Evolutionary conservation across 192 early-diverging fungal genomes (phyloP), one percentile per base, ranked within the genome.

Genomic region (Backusella psychrophila): DNA sequence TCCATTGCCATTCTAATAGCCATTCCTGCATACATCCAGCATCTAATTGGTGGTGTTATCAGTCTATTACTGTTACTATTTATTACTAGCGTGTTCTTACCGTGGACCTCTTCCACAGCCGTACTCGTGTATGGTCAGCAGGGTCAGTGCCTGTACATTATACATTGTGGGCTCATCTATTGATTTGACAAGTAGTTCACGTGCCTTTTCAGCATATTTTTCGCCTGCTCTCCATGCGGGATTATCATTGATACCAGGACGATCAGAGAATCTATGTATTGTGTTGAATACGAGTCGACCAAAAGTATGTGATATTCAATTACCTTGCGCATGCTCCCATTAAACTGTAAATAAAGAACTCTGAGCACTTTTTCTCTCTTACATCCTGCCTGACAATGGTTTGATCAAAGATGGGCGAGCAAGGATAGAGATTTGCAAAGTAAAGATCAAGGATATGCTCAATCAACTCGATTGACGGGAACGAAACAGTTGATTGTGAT

Each of bases 11-110:
- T 85, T 23, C 88, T 78, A 21, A 69, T 73, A 15, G 78, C 78
- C 74, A 83, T 86, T 35, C 87, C 87, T 42, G 75, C 74, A 79
- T 84, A 88, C 87, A 87, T 88, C 87, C 87, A 90, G n/a, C 84
- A 78, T 23, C 87, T 77, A 65, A 39, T 39, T 12, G 33, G 29
- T 1, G 36, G 11, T 39, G 9, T 39, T 39, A 39, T 12, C 12
- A 12, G 9, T 1, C 7, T 39, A 3, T 1, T 33, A 3, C 0
- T 33, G 0, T 39, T 11, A 3, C 7, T 39, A 0, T 3, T 12
- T 39, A 8, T 39, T 11, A 2, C 9, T 0, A 8, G 11, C 38
- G 3, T 69, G 35, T 33, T 34, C 11, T 75, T 75, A 39, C 66
- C 46, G 81, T 26, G 87, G 84, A n/a, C 89, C 87, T 35, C 84